Percentiles rank a stretch among this genome's conserved stretches.
Evolutionary conservation across 2,329 filamentous ascomycete species (phyloP).

Genomic region (Cadophora sp.): DNA sequence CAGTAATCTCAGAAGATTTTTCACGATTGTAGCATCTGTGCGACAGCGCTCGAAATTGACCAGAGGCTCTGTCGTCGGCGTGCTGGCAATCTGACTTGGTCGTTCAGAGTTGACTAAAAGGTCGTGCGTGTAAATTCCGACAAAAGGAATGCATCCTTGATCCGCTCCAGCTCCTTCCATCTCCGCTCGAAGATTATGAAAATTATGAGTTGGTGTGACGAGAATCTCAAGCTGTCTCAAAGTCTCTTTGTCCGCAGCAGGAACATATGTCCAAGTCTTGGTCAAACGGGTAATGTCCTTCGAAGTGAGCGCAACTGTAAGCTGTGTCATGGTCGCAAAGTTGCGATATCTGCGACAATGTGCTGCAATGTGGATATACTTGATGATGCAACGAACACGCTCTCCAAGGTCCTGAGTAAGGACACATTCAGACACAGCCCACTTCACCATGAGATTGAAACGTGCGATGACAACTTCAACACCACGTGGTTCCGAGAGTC

Average conservation of each 20-base stretch:
- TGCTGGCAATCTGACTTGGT: constrained; percentile 75
- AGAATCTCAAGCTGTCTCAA: constrained; percentile 74
- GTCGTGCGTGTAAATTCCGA: constrained; percentile 84
- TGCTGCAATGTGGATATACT: constrained; percentile 81
- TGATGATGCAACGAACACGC: constrained; percentile 77
- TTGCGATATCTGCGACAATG: constrained; percentile 80
- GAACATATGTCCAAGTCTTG: constrained; percentile 75
- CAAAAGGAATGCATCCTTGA: constrained; percentile 81
- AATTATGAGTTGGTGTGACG: constrained; percentile 80
- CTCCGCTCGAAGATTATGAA: constrained; percentile 76
- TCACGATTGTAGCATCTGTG: constrained; percentile 77
- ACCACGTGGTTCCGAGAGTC: constrained; percentile 73
- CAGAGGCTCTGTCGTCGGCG: constrained; percentile 69
- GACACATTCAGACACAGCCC: constrained; percentile 81
- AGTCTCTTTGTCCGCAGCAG: constrained; percentile 67
- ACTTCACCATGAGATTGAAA: constrained; percentile 89
- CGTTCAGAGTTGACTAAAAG: constrained; percentile 82
- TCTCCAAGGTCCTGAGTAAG: constrained; percentile 76
- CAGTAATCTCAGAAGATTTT: constrained; percentile 78
- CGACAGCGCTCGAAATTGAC: constrained; percentile 87
- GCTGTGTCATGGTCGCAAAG: constrained; percentile 83
- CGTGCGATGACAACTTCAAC: constrained; percentile 85
- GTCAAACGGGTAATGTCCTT: constrained; percentile 72
- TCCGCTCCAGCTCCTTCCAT: constrained; percentile 74
- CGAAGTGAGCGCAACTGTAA: constrained; percentile 78